Evolutionary conservation across 78 protist species (phyloP), one percentile per base, ranked within the genome.

Genomic region (Anaeramoeba flamelloides): DNA sequence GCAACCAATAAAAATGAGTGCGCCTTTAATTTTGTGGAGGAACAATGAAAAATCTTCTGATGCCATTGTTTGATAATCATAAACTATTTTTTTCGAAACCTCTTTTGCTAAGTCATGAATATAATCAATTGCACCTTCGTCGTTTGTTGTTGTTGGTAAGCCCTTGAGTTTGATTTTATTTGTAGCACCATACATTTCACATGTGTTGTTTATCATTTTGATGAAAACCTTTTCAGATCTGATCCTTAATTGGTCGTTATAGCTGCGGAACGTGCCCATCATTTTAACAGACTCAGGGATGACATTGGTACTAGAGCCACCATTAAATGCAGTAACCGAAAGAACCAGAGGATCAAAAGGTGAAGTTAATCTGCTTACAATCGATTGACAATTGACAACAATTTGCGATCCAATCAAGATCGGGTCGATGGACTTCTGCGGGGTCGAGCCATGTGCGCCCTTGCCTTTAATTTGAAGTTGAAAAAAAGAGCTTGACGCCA

Each of bases 41-140:
- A 82, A 82, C 81, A 33, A 82, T 3, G 79, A 31, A 37, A 82
- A 75, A 37, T 82, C 84, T 80, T 82, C 84, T 2, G 69, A 74
- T 2, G 79, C 69, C 79, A 82, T 74, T 31, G 79, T 82, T 38
- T 17, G 36, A 36, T 38, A n/a, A 2, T 4, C 36, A 32, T 2
- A 30, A 30, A 37, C 39, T 26, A 37, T 75, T n/a, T 65, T 69
- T 32, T 3, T 64, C 36, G 22, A 2, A 34, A 41, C 83, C 3
- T 76, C 78, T 33, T 76, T 79, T 26, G 26, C 77, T 31, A 0
- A 41, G 12, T 38, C 84, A 79, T 41, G 0, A 33, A 36, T 22
- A 22, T 26, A 4, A 69, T 79, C 80, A 64, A 37, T 38, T 69
- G n/a, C 2, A 36, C 8, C 40, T 33, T 32, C 80, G 80, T 78